A percentile compares a stretch with the other conserved stretches of the same genome.
Conservation (phyloP, 2,329 filamentous ascomycete species). For the Huntiella bhutanensis region DNA sequence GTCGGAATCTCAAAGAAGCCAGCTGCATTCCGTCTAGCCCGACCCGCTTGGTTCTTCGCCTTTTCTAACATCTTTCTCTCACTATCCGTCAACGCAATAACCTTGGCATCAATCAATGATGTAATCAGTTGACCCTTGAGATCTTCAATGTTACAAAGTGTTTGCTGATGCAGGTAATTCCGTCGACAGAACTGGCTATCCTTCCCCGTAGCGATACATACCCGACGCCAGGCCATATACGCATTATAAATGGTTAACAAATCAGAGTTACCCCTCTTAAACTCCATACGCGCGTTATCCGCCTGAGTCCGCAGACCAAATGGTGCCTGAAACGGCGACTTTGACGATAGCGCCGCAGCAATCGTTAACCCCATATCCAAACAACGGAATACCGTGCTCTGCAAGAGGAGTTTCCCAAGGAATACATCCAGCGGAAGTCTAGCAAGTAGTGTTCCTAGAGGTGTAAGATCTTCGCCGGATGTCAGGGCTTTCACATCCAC, state of each 20-base stretch:
- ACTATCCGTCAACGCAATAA: conserved; percentile 54
- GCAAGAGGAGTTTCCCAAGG: conserved; percentile 76
- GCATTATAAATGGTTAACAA: conserved; percentile 86
- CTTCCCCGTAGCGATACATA: conserved; percentile 51
- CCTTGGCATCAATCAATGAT: conserved; percentile 68
- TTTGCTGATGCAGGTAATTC: conserved; percentile 82
- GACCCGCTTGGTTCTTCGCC: conserved; percentile 38
- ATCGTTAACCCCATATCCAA: conserved; percentile 82
- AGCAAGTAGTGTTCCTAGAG: conserved; percentile 70
- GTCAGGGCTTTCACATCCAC: conserved; percentile 86
- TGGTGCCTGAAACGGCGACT: conserved; percentile 78
- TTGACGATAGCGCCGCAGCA: conserved; percentile 82
- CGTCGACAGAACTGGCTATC: conserved; percentile 87
- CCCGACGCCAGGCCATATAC: conserved; percentile 71
- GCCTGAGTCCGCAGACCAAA: conserved; percentile 71
- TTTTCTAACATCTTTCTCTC: conserved; percentile 53
- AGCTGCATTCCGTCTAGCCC: conserved; percentile 35
- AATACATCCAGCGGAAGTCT: conserved; percentile 85
- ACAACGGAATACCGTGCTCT: conserved; percentile 74
- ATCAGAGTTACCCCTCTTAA: conserved; percentile 77
- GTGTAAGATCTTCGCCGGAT: conserved; percentile 60
- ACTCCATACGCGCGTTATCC: conserved; percentile 58
- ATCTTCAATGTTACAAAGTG: conserved; percentile 81
- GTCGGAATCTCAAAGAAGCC: conserved; percentile 69
- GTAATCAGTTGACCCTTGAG: conserved; percentile 80